Base-by-base conservation (phyloP, 371 early-diverging fungal species). In the Synchytrium microbalum region DNA sequence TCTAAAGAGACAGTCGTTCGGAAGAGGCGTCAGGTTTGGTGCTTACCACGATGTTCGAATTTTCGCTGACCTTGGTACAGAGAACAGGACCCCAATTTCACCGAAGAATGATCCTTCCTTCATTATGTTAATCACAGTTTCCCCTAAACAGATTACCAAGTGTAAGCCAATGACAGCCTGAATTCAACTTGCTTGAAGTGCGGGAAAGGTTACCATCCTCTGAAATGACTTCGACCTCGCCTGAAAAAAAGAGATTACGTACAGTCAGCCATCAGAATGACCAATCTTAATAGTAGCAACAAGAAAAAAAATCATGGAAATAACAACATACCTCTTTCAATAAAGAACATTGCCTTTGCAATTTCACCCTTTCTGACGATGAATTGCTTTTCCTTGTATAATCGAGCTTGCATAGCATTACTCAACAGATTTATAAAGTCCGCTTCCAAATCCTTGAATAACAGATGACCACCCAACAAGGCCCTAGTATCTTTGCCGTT, bases 91-190 rank as follows among this genome's bases (percentile, higher is more conserved):
- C 25, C 76, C 78, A 32, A 78, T 76, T 65, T 78, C 78, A 16
- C 78, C 78, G 64, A 78, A 78, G 61, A 78, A 78, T n/a, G 73
- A 72, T 54, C 68, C 66, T 62, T 79, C 80, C 31, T 67, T 67
- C 75, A 79, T 74, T 30, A 76, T 69, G 60, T 78, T 78, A 55
- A 79, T 61, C 54, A 79, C 68, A 14, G 74, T 74, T 63, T 79
- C 80, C 19, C 71, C 76, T 76, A 27, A 1, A 23, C 23, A 2
- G 29, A 63, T 2, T 59, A 24, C n/a, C 27, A 61, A 2, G 38
- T 23, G n/a, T n/a, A n/a, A n/a, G n/a, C n/a, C n/a, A n/a, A n/a
- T n/a, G 51, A 51, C 51, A 14, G 51, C 16, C 14, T 51, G 51
- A 51, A n/a, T n/a, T 14, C 14, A n/a, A 51, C 14, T n/a, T n/a